These are phyloP conservation scores for Chlamydomonas sp. DNA, from an alignment of 139 green algal genomes.

Conservation along the genomic window DNA sequence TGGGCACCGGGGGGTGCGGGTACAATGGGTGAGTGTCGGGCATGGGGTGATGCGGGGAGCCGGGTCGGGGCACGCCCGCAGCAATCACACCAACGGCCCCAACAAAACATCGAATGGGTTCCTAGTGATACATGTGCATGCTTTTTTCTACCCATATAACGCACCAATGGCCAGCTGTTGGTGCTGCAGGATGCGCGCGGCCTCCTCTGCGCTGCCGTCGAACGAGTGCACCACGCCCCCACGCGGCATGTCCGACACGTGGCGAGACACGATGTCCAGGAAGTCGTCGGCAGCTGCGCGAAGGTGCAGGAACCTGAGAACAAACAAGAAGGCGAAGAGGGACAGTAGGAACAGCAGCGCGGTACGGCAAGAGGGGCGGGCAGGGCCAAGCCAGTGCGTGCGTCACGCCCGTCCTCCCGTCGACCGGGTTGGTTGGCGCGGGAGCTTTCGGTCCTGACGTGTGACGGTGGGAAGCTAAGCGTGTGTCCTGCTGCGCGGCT, in stretches of 20 bases:
- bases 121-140: neutral
- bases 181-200: slow-evolving; percentile 67
- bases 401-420: neutral
- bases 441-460: too few species aligned
- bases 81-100: too few species aligned
- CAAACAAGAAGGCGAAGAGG: neutral
- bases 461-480: too few species aligned
- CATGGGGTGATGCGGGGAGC: neutral
- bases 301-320: slow-evolving; percentile 85
- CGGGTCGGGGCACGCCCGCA: neutral
- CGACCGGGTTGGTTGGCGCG: too few species aligned
- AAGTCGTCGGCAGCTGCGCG: slow-evolving; percentile 76
- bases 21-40: neutral
- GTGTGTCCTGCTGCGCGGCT: too few species aligned
- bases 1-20: slow-evolving; percentile 16
- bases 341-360: neutral
- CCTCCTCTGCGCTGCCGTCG: slow-evolving; percentile 75
- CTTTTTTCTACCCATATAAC: neutral
- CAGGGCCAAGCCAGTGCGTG: neutral
- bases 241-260: slow-evolving; percentile 39
- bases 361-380: neutral
- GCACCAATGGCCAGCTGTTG: slow-evolving; percentile 68
- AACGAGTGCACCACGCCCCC: slow-evolving; percentile 91
- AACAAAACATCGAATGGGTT: too few species aligned
- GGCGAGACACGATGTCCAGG: slow-evolving; percentile 66